These are phyloP conservation scores for Omphalotus olearius DNA, from an alignment of 1,284 basidiomycete species.

Conservation along the genomic window DNA sequence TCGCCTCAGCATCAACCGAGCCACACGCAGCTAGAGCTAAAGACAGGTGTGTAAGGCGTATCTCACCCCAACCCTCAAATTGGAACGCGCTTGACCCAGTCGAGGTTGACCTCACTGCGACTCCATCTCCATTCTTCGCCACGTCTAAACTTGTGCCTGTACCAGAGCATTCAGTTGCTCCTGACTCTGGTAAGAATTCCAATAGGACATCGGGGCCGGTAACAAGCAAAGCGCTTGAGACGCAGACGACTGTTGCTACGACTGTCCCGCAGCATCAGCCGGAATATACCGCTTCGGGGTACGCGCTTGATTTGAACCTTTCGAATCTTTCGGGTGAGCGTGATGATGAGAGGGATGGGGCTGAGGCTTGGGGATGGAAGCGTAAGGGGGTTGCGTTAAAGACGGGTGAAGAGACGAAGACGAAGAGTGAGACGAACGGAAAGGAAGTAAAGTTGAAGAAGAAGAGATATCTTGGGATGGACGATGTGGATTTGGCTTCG, in stretches of 20 bases:
- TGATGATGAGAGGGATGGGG: background rate
- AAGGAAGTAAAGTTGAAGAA: background rate
- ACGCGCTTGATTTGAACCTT: conserved; percentile 3
- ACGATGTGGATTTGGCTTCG: conserved; percentile 7
- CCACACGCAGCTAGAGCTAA: no score
- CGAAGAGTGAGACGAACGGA: background rate
- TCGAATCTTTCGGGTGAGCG: background rate
- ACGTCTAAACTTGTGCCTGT: no score
- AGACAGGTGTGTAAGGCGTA: no score
- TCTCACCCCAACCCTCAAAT: no score
- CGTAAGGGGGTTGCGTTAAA: background rate
- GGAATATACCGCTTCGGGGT: conserved; percentile 5
- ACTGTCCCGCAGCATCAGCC: conserved; percentile 5
- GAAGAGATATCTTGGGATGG: conserved; percentile 7
- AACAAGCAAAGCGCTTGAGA: background rate
- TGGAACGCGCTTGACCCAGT: no score
- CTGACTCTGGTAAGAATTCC: no score
- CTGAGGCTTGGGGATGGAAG: background rate
- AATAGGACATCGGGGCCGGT: no score
- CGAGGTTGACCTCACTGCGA: no score
- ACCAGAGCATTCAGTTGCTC: no score
- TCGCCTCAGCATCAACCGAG: no score
- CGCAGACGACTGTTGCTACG: conserved; percentile 2
- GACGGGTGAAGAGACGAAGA: background rate
- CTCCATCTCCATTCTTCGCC: no score